Evolutionary conservation across 306 rosid species (phyloP), one percentile per base, ranked within the genome.

Genomic region (Psophocarpus tetragonolobus): DNA sequence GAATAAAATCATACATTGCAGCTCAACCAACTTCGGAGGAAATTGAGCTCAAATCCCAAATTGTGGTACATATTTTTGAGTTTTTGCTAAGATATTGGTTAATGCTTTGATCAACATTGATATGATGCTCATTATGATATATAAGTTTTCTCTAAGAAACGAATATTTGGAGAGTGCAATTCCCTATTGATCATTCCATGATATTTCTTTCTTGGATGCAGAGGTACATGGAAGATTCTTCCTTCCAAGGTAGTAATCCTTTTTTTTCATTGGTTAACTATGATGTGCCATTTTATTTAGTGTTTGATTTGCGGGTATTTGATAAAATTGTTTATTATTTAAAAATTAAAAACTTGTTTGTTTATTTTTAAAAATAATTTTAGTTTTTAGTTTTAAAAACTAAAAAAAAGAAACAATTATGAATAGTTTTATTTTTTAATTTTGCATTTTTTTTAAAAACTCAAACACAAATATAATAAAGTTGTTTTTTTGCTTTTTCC

Each of bases 141-240:
- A 56, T 61, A 20, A 66, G 73, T 36, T 83, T 73, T 61, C 66
- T 50, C 38, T 53, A 23, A 73, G 56, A 58, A 65, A 33, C 12
- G 8, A 80, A 39, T 53, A 18, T 66, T 48, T 84, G 47, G 17
- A 73, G 70, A 24, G 47, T 60, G 58, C 74, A 48, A 32, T 61
- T 75, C 75, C 62, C 32, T 72, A 20, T 73, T 53, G 33, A 73
- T 35, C 13, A 30, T 73, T 35, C 33, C 42, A 18, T 83, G 61
- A 75, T 74, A 48, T 67, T 36, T 42, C 10, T 67, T 65, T 73
- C 66, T 83, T 74, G 81, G 74, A 69, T 79, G 90, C 95, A 90
- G 98, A 85, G 80, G 82, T 94, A 87, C 75, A 90, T 92, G 97
- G 97, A 88, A 80, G 97, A 94, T 83, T 82, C 96, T 83, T 86